Base-by-base conservation (phyloP, 768 basidiomycete genomes). In the Suillus subalutaceus region DNA sequence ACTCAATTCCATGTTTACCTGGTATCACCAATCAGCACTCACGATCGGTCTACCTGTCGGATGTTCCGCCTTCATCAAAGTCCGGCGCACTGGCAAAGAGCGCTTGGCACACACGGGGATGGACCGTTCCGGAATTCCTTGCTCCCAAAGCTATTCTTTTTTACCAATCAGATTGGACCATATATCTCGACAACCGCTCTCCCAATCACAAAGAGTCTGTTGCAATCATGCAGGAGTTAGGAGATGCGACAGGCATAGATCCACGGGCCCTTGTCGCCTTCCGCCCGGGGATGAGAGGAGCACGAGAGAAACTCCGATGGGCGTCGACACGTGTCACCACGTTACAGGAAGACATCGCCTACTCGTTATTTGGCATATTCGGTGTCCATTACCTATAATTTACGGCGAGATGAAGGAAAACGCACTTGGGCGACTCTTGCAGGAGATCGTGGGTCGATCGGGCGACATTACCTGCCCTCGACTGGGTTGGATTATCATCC, bases 1-100 rank as follows among this genome's bases (percentile, higher is more conserved):
- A 26, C 62, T 66, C 43, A 57, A 50, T 48, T 66, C 65, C 23
- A 66, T 66, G 65, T 66, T 44, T 48, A 3, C 40, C 9, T 66
- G 65, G 65, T 66, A 66, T 52, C 60, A 26, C 7, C 50, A 30
- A 15, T 52, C 50, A 52, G 26, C 50, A 16, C 50, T 52, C 15
- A 52, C 50, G 0, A 52, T 52, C 15, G 23, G 23, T 52, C 26
- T 52, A 52, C 50, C 50, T 52, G 26, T 52, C 50, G 15, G 50
- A 52, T 30, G 26, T 52, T 16, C 50, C 50, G 15, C 50, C 50
- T 52, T 52, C 16, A 26, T 52, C 50, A 15, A 52, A 52, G 50
- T 52, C 50, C 1, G 50, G 50, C 50, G 15, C 50, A 52, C 3
- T 52, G 26, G 50, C 50, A 7, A 52, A 30, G 50, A 52, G 50